Percentiles rank a stretch among this genome's conserved stretches.
phyloP scores from a whole-genome alignment of 202 grass and related monocot species.

The Setaria viridis region DNA sequence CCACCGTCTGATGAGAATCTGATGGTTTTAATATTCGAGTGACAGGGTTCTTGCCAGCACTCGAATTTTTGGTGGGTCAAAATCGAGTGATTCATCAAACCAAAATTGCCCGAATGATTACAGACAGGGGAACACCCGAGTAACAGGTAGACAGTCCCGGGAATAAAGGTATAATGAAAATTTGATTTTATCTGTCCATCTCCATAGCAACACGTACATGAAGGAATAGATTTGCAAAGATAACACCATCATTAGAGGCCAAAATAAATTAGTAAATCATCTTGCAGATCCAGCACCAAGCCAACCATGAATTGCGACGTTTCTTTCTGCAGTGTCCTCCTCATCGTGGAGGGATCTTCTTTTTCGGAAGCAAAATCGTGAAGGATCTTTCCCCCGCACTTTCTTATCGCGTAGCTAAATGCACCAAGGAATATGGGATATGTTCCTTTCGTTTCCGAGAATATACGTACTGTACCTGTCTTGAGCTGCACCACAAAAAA shows the following conservation, averaged over 20 bases:
- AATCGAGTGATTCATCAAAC: too few relatives aligned
- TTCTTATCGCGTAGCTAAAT: not conserved
- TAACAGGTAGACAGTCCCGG: too few relatives aligned
- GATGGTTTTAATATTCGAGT: too few relatives aligned
- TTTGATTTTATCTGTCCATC: not conserved
- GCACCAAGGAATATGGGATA: not conserved
- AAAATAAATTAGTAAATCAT: not conserved
- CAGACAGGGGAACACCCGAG: too few relatives aligned
- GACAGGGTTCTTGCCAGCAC: too few relatives aligned
- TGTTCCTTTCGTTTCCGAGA: slow-evolving; percentile 10
- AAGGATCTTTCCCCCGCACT: not conserved
- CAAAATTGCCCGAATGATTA: too few relatives aligned
- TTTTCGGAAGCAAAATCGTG: too few relatives aligned
- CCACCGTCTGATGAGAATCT: too few relatives aligned
- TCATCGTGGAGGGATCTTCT: not conserved
- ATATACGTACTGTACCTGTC: not conserved
- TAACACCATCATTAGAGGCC: not conserved
- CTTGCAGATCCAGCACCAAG: not conserved
- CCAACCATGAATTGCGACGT: not conserved
- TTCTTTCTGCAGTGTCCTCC: not conserved
- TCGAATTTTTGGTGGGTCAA: too few relatives aligned
- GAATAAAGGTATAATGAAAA: not conserved
- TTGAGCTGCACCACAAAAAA: not conserved
- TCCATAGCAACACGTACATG: not conserved
- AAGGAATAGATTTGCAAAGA: not conserved